Percentiles rank a stretch among this genome's conserved stretches.
These are phyloP conservation scores for Sclerotinia subarctica DNA, from an alignment of 2,329 filamentous ascomycete genomes.

Conservation along the genomic window DNA sequence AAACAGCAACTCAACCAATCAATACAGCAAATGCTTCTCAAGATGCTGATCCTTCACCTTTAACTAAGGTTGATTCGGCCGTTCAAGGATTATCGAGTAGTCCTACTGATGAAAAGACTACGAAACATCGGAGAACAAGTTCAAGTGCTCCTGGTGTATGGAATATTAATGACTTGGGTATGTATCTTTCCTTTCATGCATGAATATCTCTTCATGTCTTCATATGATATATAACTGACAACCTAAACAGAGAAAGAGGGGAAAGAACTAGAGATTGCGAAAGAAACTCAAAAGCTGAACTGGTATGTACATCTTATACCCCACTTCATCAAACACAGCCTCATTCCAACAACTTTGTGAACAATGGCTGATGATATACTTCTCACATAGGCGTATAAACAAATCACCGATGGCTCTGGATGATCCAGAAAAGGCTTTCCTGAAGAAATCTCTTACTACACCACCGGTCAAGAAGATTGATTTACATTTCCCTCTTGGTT, in stretches of 20 bases:
- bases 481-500: conserved; percentile 82
- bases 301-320: conserved; percentile 60
- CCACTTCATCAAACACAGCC: background rate
- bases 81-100: conserved; percentile 73
- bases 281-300: conserved; percentile 82
- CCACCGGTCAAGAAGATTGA: conserved; percentile 93
- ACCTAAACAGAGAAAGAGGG: conserved; percentile 62
- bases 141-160: conserved; percentile 70
- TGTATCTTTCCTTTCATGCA: conserved; percentile 37
- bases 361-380: conserved; percentile 23
- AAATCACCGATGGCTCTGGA: conserved; percentile 74
- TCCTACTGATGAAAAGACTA: conserved; percentile 63
- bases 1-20: conserved; percentile 35
- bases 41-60: conserved; percentile 43
- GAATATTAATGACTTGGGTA: conserved; percentile 86
- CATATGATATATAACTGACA: background rate
- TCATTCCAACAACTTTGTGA: background rate
- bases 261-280: conserved; percentile 68
- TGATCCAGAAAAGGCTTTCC: conserved; percentile 64
- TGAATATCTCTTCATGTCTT: background rate
- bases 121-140: conserved; percentile 65
- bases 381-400: conserved; percentile 83
- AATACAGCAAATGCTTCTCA: conserved; percentile 7
- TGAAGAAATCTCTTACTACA: conserved; percentile 75
- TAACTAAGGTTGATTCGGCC: conserved; percentile 89